phyloP scores from a whole-genome alignment of 129 eudicot genomes.

The Erigeron canadensis region DNA sequence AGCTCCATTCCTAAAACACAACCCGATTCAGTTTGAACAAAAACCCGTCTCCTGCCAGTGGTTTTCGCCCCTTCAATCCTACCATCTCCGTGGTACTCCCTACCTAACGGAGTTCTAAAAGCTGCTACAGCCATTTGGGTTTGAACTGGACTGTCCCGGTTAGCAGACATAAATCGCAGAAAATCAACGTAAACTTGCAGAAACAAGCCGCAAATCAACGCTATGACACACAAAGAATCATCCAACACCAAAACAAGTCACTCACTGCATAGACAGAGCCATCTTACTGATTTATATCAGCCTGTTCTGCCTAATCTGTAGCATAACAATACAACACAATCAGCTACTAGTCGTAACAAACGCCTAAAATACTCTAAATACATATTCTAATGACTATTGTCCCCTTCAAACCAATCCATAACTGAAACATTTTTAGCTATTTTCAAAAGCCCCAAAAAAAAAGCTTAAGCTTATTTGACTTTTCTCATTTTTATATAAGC shows the following conservation, averaged over 20 bases:
- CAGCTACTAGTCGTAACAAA: background rate
- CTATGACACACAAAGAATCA: conserved; percentile 27
- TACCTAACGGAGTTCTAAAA: conserved; percentile 63
- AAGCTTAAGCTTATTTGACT: too few species aligned
- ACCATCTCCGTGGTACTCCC: conserved; percentile 61
- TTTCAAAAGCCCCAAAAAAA: too few species aligned
- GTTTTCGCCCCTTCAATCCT: conserved; percentile 65
- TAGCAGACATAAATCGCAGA: conserved; percentile 56
- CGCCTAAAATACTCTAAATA: background rate
- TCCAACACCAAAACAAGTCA: conserved; percentile 24
- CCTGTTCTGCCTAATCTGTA: conserved; percentile 35
- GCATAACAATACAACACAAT: conserved; percentile 14
- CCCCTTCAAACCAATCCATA: too few species aligned
- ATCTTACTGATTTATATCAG: conserved; percentile 23
- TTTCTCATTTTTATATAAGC: too few species aligned
- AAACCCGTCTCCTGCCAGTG: conserved; percentile 77
- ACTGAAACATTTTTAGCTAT: too few species aligned
- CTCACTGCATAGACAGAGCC: conserved; percentile 12
- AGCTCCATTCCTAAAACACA: conserved; percentile 92
- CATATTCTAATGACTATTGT: background rate
- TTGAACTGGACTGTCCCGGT: conserved; percentile 86
- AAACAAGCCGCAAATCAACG: conserved; percentile 30
- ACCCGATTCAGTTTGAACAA: conserved; percentile 92
- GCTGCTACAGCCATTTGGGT: conserved; percentile 90
- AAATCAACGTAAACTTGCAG: conserved; percentile 23